Percentiles rank a stretch among this genome's conserved stretches.
These are phyloP conservation scores for Rachicladosporium sp. DNA, from an alignment of 2,329 filamentous ascomycete species.

Conservation along the genomic window DNA sequence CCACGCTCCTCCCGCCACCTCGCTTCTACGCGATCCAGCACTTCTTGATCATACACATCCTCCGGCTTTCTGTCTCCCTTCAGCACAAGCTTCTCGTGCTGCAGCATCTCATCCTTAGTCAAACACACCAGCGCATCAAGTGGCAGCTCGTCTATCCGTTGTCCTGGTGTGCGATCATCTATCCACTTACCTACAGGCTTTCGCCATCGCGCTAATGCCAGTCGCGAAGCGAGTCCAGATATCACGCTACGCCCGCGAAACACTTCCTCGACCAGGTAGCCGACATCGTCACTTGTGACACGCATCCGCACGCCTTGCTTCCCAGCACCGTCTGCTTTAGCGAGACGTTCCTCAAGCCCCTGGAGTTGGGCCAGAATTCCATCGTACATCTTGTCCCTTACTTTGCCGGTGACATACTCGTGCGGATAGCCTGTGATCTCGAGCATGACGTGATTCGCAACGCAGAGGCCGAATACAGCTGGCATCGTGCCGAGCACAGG, in stretches of 20 bases:
- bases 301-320: slow-evolving; percentile 65
- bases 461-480: slow-evolving; percentile 81
- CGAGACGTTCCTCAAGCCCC: slow-evolving; percentile 62
- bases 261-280: slow-evolving; percentile 81
- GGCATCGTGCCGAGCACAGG: slow-evolving; percentile 96
- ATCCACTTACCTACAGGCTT: slow-evolving; percentile 50
- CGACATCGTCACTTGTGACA: slow-evolving; percentile 66
- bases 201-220: slow-evolving; percentile 72
- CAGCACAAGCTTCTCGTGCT: slow-evolving; percentile 70
- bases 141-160: slow-evolving; percentile 60
- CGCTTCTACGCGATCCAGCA: slow-evolving; percentile 54
- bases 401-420: slow-evolving; percentile 70
- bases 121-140: slow-evolving; percentile 70
- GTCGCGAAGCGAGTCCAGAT: slow-evolving; percentile 66
- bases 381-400: slow-evolving; percentile 84
- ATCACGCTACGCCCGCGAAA: slow-evolving; percentile 73
- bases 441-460: slow-evolving; percentile 87
- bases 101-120: slow-evolving; percentile 78
- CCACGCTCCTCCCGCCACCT: slow-evolving; percentile 51
- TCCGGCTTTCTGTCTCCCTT: slow-evolving; percentile 53
- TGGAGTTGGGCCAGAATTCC: slow-evolving; percentile 65
- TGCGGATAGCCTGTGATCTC: slow-evolving; percentile 70
- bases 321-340: slow-evolving; percentile 28
- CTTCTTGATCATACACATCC: slow-evolving; percentile 60
- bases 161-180: slow-evolving; percentile 55